These are phyloP conservation scores for Ascochyta lentis DNA, from an alignment of 2,329 filamentous ascomycete species.

Conservation along the genomic window DNA sequence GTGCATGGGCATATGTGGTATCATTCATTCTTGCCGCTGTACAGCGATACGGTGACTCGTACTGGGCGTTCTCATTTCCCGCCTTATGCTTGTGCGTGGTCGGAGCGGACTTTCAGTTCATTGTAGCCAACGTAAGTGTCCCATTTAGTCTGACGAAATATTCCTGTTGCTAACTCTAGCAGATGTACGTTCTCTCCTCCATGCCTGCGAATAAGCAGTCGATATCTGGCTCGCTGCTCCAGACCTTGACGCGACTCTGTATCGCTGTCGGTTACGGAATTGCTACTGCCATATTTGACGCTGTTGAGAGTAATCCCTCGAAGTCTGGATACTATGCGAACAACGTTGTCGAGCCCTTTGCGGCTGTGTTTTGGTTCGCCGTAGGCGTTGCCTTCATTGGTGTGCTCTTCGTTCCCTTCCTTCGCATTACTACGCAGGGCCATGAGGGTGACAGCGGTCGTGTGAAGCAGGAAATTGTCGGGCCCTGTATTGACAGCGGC, in stretches of 20 bases:
- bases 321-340: slow-evolving; percentile 51
- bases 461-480: slow-evolving; percentile 5
- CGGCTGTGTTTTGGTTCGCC: slow-evolving; percentile 60
- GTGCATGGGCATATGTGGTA: slow-evolving; percentile 53
- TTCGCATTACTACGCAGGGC: slow-evolving; percentile 63
- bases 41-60: slow-evolving; percentile 61
- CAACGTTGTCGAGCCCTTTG: slow-evolving; percentile 58
- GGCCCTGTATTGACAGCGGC: neutral
- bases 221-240: slow-evolving; percentile 71
- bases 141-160: neutral
- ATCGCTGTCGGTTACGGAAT: slow-evolving; percentile 67
- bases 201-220: slow-evolving; percentile 69
- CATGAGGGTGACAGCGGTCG: slow-evolving; percentile 41
- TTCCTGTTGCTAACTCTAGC: neutral
- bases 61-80: slow-evolving; percentile 72
- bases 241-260: slow-evolving; percentile 68
- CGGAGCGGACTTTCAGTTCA: slow-evolving; percentile 73
- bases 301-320: slow-evolving; percentile 42
- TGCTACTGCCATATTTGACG: slow-evolving; percentile 66
- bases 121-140: slow-evolving; percentile 67
- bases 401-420: slow-evolving; percentile 59
- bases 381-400: slow-evolving; percentile 54
- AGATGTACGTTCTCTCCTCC: slow-evolving; percentile 74
- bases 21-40: slow-evolving; percentile 64
- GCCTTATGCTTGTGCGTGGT: slow-evolving; percentile 66